phyloP scores from a whole-genome alignment of 371 early-diverging fungal genomes.

The Actinomortierella ambigua region DNA sequence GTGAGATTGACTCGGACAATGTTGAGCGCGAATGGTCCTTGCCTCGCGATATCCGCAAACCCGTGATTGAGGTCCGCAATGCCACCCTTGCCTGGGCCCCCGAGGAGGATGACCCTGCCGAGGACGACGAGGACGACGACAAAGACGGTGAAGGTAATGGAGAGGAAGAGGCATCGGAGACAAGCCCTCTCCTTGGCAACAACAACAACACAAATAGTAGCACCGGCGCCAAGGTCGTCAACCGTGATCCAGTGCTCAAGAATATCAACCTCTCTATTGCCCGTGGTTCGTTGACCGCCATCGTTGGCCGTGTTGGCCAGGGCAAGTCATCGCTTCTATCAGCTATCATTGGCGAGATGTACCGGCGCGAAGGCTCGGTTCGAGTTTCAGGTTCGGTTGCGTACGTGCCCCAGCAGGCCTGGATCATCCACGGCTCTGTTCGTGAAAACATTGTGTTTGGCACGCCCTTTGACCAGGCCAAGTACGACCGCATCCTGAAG shows the following conservation, averaged over 20 bases:
- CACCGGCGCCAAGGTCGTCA: constrained; percentile 21
- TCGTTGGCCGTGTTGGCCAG: constrained; percentile 88
- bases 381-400: constrained; percentile 77
- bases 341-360: constrained; percentile 88
- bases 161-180: constrained; percentile 37
- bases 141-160: constrained; percentile 12
- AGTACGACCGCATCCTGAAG: constrained; percentile 71
- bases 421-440: constrained; percentile 89
- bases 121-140: constrained; percentile 41
- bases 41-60: constrained; percentile 4
- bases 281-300: constrained; percentile 68
- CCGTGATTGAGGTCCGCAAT: constrained; percentile 47
- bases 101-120: constrained; percentile 12
- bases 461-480: constrained; percentile 69
- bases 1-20: constrained; percentile 70
- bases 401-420: constrained; percentile 89
- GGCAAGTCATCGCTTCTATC: constrained; percentile 87
- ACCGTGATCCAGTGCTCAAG: constrained; percentile 51
- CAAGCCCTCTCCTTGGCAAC: constrained; percentile 19
- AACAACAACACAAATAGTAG: constrained; percentile 35
- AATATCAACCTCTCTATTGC: constrained; percentile 67
- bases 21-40: constrained; percentile 33
- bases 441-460: constrained; percentile 95
- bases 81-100: constrained; percentile 63
- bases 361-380: constrained; percentile 68